phyloP scores from a whole-genome alignment of 176 grass and related monocot species.

The Oryza punctata region DNA sequence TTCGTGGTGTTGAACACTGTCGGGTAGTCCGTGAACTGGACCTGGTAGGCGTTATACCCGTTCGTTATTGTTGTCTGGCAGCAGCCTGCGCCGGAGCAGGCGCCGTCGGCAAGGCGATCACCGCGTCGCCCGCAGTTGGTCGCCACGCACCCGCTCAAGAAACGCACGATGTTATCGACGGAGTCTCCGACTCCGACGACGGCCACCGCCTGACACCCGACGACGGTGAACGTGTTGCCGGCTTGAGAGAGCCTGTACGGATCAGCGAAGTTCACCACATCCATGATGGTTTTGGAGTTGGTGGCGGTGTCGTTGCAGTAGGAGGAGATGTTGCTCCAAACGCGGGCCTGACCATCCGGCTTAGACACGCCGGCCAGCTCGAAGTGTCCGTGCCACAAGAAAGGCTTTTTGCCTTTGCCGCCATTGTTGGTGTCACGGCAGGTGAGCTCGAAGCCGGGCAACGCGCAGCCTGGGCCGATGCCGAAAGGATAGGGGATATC shows the following conservation, averaged over 20 bases:
- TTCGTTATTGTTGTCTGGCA: no score
- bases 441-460: background rate
- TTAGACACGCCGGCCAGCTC: constrained; percentile 1
- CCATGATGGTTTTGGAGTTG: no score
- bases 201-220: constrained; percentile 6
- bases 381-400: background rate
- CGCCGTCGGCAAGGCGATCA: no score
- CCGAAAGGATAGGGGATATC: background rate
- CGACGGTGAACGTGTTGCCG: constrained; percentile 19
- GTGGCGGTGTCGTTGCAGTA: constrained; percentile 5
- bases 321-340: constrained; percentile 9
- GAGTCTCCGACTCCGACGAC: background rate
- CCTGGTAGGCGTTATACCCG: background rate
- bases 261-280: no score
- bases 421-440: background rate
- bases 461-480: background rate
- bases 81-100: no score
- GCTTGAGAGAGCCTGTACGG: constrained; percentile 3
- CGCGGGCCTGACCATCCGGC: background rate
- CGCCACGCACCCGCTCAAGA: no score
- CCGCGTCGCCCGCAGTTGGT: no score
- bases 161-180: no score
- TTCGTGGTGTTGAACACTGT: background rate
- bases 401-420: background rate
- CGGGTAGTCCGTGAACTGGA: background rate